Evolutionary conservation across 768 basidiomycete species (phyloP).

Genomic region (Boletales sp.): DNA sequence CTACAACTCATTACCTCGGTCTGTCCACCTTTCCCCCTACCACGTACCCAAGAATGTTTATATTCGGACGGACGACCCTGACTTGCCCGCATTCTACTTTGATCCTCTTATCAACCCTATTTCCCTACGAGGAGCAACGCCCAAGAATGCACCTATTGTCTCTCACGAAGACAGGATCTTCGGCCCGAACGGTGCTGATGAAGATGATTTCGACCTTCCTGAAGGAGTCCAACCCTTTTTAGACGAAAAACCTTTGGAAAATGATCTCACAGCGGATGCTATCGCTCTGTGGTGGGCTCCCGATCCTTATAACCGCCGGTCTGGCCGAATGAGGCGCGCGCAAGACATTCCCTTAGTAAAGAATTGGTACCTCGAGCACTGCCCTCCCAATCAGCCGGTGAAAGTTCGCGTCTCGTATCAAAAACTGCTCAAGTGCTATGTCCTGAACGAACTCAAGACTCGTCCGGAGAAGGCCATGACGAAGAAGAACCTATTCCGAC

Average conservation of each 20-base stretch:
- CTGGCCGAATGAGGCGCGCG: conserved; percentile 88
- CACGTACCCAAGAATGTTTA: conserved; percentile 97
- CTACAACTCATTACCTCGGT: conserved; percentile 96
- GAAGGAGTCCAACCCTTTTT: conserved; percentile 79
- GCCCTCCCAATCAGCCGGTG: conserved; percentile 92
- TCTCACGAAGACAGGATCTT: conserved; percentile 93
- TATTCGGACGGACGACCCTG: conserved; percentile 99
- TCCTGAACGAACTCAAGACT: conserved; percentile 89
- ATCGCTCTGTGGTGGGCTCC: conserved; percentile 99
- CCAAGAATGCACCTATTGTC: conserved; percentile 79
- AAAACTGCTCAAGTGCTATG: conserved; percentile 93
- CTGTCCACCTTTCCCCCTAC: conserved; percentile 88
- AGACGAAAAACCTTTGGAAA: conserved; percentile 73
- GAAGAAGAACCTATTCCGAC: conserved; percentile 95
- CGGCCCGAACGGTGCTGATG: conserved; percentile 80
- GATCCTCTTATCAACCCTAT: conserved; percentile 98
- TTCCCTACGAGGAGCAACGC: conserved; percentile 78
- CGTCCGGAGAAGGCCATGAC: conserved; percentile 94
- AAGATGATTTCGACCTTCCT: conserved; percentile 85
- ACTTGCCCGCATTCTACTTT: conserved; percentile 98
- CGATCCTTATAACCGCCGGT: conserved; percentile 90
- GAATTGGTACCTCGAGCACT: conserved; percentile 98
- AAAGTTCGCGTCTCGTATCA: conserved; percentile 99
- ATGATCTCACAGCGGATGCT: conserved; percentile 90
- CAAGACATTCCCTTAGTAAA: conserved; percentile 96